Conservation (phyloP, 345 rosid species). For the Eucalyptus marginata region DNA sequence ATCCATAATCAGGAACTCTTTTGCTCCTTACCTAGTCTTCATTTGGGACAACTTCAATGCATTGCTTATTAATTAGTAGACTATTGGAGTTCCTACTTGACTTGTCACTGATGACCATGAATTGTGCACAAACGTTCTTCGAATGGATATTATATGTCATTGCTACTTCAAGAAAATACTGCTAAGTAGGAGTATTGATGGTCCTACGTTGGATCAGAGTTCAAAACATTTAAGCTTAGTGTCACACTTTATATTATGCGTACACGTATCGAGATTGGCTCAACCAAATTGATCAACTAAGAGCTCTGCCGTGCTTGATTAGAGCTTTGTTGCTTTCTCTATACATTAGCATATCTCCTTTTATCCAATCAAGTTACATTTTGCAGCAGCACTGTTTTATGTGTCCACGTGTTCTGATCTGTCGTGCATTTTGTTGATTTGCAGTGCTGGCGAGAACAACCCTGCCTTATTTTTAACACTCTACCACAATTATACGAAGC, state of each 20-base stretch:
- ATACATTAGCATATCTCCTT: not conserved
- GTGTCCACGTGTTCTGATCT: not conserved
- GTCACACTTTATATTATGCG: not conserved
- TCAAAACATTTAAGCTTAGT: not conserved
- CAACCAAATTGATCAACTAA: not conserved
- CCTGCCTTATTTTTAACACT: slow-evolving; percentile 19
- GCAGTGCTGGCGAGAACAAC: slow-evolving; percentile 3
- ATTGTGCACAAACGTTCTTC: not conserved
- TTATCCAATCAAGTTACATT: not conserved
- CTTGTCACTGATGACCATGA: not conserved
- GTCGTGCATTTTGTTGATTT: not conserved
- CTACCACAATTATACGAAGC: slow-evolving; percentile 12
- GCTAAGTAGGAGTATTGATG: not conserved
- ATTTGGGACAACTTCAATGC: not conserved
- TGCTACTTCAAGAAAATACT: not conserved
- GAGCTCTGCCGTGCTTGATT: not conserved
- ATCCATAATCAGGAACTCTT: not conserved
- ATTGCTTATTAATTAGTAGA: not conserved
- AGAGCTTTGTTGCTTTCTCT: not conserved
- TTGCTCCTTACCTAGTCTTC: not conserved
- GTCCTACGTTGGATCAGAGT: not conserved
- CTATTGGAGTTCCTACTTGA: not conserved
- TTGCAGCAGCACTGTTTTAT: not conserved
- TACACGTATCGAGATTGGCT: not conserved
- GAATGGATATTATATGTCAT: not conserved